Evolutionary conservation across 2,329 filamentous ascomycete species (phyloP).

Genomic region (Colletotrichum lupini): DNA sequence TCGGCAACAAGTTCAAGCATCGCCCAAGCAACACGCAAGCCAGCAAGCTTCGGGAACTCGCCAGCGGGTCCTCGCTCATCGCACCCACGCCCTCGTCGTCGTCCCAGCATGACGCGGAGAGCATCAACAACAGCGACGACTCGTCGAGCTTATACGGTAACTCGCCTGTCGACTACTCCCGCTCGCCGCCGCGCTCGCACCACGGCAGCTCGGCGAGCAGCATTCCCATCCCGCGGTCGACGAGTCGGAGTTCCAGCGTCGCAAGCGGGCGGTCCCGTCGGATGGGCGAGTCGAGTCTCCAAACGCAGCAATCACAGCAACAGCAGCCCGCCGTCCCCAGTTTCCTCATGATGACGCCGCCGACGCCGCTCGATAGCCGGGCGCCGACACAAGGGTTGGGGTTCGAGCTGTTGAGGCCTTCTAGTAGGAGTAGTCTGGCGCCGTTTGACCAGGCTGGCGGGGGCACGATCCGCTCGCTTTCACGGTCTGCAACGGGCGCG

Average conservation of each 20-base stretch:
- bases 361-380: conserved; percentile 48
- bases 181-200: conserved; percentile 66
- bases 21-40: conserved; percentile 84
- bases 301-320: neutral
- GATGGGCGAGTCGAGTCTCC: conserved; percentile 44
- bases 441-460: conserved; percentile 36
- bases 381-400: conserved; percentile 36
- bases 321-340: conserved; percentile 46
- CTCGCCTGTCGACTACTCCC: conserved; percentile 67
- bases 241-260: conserved; percentile 65
- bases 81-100: conserved; percentile 54
- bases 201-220: conserved; percentile 60
- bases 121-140: conserved; percentile 66
- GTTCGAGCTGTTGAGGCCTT: conserved; percentile 38
- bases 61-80: conserved; percentile 78
- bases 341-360: conserved; percentile 60
- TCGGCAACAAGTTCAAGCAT: conserved; percentile 97
- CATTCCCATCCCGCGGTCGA: conserved; percentile 55
- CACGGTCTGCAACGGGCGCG: conserved; percentile 36
- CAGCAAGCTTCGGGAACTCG: conserved; percentile 82
- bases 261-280: conserved; percentile 58
- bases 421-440: conserved; percentile 38
- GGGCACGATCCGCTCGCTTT: conserved; percentile 33
- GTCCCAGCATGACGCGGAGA: conserved; percentile 52
- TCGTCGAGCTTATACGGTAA: conserved; percentile 65